A percentile compares a stretch with the other conserved stretches of the same genome.
Evolutionary conservation across 108 stramenopile genomes (phyloP).

Genomic region (Chaetoceros muelleri): DNA sequence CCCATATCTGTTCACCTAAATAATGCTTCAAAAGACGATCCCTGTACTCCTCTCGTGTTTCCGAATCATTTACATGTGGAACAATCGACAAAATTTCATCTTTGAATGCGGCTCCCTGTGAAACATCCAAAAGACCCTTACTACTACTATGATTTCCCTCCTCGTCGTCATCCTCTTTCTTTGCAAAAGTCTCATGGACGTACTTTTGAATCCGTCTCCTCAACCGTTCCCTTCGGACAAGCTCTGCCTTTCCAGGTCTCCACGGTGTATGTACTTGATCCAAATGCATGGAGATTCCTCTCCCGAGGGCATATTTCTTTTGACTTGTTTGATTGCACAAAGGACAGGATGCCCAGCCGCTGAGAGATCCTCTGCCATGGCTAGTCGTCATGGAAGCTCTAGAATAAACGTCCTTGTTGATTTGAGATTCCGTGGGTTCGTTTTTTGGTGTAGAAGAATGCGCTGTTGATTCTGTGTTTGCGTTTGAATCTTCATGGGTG

Average conservation of each 20-base stretch:
- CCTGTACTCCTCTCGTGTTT: background rate
- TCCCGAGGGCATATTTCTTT: slow-evolving; percentile 53
- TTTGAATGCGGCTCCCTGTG: slow-evolving; percentile 5
- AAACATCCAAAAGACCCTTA: background rate
- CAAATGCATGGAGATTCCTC: slow-evolving; percentile 70
- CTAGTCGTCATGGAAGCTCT: background rate
- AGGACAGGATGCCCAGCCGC: slow-evolving; percentile 42
- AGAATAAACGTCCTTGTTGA: background rate
- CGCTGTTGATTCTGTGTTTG: too few relatives aligned
- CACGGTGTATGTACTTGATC: slow-evolving; percentile 80
- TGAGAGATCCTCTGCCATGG: slow-evolving; percentile 16
- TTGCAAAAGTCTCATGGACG: background rate
- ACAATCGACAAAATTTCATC: slow-evolving; percentile 4
- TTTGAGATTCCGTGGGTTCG: too few relatives aligned
- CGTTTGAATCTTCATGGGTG: too few relatives aligned
- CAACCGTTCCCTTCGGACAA: slow-evolving; percentile 16
- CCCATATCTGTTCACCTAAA: background rate
- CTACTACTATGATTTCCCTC: slow-evolving; percentile 2
- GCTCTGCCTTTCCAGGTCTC: slow-evolving; percentile 55
- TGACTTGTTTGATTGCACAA: slow-evolving; percentile 27
- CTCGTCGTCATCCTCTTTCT: too few relatives aligned
- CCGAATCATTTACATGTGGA: background rate
- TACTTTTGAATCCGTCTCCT: slow-evolving; percentile 16
- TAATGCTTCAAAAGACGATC: background rate
- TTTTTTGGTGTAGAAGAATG: too few relatives aligned